Evolutionary conservation across 805 yeast species (phyloP).

Genomic region (Zygotorulaspora danielsina): DNA sequence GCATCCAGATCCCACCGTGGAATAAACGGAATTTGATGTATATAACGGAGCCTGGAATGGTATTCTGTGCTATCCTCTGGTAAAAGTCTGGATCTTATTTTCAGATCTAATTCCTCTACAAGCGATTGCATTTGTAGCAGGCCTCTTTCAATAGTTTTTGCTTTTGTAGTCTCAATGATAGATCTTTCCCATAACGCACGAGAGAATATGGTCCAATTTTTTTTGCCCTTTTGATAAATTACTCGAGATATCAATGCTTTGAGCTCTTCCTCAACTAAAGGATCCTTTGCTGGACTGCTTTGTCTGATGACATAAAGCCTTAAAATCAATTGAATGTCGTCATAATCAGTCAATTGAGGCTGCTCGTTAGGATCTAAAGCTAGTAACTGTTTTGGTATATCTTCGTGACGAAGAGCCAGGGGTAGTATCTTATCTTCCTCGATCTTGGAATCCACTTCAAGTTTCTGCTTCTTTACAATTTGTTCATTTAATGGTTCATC

Average conservation of each 20-base stretch:
- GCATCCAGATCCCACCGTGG: constrained; percentile 86
- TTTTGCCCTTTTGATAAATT: constrained; percentile 42
- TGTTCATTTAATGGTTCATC: constrained; percentile 43
- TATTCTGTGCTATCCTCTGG: constrained; percentile 37
- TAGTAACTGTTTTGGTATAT: constrained; percentile 53
- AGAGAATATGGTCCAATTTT: constrained; percentile 69
- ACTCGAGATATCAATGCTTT: constrained; percentile 71
- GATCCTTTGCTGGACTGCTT: constrained; percentile 66
- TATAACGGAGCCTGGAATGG: constrained; percentile 52
- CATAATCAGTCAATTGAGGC: constrained; percentile 66
- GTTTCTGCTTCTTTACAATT: constrained; percentile 37
- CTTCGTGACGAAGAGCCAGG: constrained; percentile 55
- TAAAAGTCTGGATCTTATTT: constrained; percentile 52
- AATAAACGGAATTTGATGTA: constrained; percentile 69
- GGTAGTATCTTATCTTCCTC: constrained; percentile 52
- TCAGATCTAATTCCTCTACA: constrained; percentile 80
- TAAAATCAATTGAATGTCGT: constrained; percentile 68
- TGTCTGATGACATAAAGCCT: constrained; percentile 59
- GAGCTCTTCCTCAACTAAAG: constrained; percentile 78
- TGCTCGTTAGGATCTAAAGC: constrained; percentile 75
- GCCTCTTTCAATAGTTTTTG: constrained; percentile 91
- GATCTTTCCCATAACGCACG: constrained; percentile 90
- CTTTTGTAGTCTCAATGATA: constrained; percentile 67
- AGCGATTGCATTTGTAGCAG: constrained; percentile 87
- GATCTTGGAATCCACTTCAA: constrained; percentile 36